Conservation (phyloP, 768 basidiomycete species). For the Chiua virens region DNA sequence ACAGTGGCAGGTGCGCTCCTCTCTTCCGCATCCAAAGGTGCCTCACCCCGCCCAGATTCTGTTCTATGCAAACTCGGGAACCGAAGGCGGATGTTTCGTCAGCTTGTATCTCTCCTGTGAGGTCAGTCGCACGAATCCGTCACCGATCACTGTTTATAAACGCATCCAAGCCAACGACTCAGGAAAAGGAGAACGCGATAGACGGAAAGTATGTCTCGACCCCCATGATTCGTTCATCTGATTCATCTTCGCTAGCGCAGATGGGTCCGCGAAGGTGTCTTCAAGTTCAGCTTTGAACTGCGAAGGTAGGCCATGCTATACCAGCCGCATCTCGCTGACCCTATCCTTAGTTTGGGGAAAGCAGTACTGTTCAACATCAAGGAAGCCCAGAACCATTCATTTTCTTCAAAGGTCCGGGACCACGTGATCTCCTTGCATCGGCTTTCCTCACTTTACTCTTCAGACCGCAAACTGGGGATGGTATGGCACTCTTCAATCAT, state of each 20-base stretch:
- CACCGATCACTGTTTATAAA: conserved; percentile 5
- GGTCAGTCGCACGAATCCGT: conserved; percentile 41
- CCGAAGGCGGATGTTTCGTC: conserved; percentile 57
- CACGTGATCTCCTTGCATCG: not conserved
- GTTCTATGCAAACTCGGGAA: conserved; percentile 83
- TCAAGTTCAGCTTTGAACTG: conserved; percentile 83
- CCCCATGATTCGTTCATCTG: not conserved
- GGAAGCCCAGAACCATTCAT: conserved; percentile 81
- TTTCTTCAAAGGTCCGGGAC: conserved; percentile 60
- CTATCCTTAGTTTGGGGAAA: conserved; percentile 41
- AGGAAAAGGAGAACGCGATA: conserved; percentile 69
- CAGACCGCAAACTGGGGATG: conserved; percentile 90
- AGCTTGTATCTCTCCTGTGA: conserved; percentile 83
- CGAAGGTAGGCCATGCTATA: conserved; percentile 48
- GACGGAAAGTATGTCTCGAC: conserved; percentile 51
- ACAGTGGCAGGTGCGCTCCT: conserved; percentile 58
- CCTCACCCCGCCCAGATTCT: conserved; percentile 51
- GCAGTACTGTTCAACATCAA: conserved; percentile 59
- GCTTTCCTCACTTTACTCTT: conserved; percentile 10
- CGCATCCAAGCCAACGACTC: conserved; percentile 60
- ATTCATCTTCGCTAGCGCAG: conserved; percentile 34
- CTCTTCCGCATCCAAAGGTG: not conserved
- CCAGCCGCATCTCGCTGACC: not conserved
- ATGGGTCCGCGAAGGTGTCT: conserved; percentile 85
- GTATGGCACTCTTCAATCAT: conserved; percentile 36